A percentile compares a stretch with the other conserved stretches of the same genome.
Conservation (phyloP, 768 basidiomycete species). For the Boletellus emodensis region DNA sequence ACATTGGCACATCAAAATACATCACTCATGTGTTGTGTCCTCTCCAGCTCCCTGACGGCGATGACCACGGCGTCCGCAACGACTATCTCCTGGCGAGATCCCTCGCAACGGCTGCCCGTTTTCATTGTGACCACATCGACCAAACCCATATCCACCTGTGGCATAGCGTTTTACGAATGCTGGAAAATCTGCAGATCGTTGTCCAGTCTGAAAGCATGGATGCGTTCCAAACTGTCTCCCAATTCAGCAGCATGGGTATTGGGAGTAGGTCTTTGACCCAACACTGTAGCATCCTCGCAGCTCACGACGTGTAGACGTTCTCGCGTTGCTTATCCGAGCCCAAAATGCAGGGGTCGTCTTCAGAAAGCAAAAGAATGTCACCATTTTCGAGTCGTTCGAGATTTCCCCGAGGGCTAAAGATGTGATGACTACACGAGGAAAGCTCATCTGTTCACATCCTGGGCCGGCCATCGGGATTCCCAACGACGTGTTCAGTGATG, state of each 20-base stretch:
- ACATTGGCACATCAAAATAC: constrained; percentile 17
- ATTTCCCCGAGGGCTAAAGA: constrained; percentile 32
- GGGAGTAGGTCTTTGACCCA: constrained; percentile 16
- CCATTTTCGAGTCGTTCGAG: constrained; percentile 34
- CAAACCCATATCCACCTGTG: background rate
- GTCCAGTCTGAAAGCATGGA: constrained; percentile 4
- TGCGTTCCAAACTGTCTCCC: background rate
- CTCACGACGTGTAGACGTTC: constrained; percentile 28
- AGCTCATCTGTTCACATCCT: constrained; percentile 44
- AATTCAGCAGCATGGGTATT: constrained; percentile 17
- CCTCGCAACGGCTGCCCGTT: constrained; percentile 16
- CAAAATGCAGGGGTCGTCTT: constrained; percentile 50
- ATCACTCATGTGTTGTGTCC: constrained; percentile 41
- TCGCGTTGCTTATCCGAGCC: constrained; percentile 36
- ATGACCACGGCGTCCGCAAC: constrained; percentile 24
- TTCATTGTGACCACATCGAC: background rate
- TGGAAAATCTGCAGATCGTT: constrained; percentile 8
- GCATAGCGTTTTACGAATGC: constrained; percentile 22
- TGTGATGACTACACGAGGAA: constrained; percentile 38
- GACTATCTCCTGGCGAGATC: constrained; percentile 26
- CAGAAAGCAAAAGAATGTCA: constrained; percentile 17
- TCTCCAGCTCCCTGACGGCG: constrained; percentile 33
- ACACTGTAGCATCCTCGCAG: background rate
- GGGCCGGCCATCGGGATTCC: constrained; percentile 39
- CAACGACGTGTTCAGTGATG: constrained; percentile 23